Evolutionary conservation across 768 basidiomycete species (phyloP).

Genomic region (Leucocoprinus leucothites): DNA sequence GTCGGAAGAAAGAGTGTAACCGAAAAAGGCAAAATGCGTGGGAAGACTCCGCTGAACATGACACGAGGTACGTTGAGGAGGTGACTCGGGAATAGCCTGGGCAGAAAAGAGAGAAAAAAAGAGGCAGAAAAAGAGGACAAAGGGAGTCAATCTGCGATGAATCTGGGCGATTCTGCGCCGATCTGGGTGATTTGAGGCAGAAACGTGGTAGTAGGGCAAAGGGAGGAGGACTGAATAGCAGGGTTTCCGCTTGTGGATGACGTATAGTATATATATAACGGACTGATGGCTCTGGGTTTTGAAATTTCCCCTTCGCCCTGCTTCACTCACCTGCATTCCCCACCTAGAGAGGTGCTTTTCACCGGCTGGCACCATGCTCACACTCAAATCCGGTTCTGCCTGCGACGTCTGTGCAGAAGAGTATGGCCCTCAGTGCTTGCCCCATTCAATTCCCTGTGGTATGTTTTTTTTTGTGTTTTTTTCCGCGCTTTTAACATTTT

Average conservation of each 20-base stretch:
- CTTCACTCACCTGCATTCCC: constrained; percentile 32
- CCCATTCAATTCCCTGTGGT: constrained; percentile 85
- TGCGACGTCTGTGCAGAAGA: constrained; percentile 92
- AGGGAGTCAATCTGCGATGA: constrained; percentile 8
- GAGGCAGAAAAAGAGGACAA: background rate
- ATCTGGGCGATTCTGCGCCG: constrained; percentile 9
- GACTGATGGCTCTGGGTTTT: constrained; percentile 34
- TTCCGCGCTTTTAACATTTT: constrained; percentile 14
- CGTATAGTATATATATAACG: constrained; percentile 46
- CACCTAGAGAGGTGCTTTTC: constrained; percentile 35
- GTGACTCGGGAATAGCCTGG: constrained; percentile 16
- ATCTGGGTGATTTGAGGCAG: constrained; percentile 6
- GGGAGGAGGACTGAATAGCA: background rate
- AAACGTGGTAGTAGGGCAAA: constrained; percentile 12
- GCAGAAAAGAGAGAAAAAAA: background rate
- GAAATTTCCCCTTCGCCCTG: constrained; percentile 47
- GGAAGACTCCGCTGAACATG: constrained; percentile 23
- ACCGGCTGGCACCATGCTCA: constrained; percentile 65
- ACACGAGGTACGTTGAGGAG: constrained; percentile 24
- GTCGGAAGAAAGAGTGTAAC: background rate
- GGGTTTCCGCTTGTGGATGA: constrained; percentile 26
- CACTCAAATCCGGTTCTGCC: constrained; percentile 76
- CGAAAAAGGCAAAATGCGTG: constrained; percentile 2
- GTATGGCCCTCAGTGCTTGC: constrained; percentile 69
- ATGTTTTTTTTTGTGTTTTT: constrained; percentile 27